Percentiles rank a stretch among this genome's conserved stretches.
phyloP scores from a whole-genome alignment of 139 green algal genomes.

The Auxenochlorella pyrenoidosa region DNA sequence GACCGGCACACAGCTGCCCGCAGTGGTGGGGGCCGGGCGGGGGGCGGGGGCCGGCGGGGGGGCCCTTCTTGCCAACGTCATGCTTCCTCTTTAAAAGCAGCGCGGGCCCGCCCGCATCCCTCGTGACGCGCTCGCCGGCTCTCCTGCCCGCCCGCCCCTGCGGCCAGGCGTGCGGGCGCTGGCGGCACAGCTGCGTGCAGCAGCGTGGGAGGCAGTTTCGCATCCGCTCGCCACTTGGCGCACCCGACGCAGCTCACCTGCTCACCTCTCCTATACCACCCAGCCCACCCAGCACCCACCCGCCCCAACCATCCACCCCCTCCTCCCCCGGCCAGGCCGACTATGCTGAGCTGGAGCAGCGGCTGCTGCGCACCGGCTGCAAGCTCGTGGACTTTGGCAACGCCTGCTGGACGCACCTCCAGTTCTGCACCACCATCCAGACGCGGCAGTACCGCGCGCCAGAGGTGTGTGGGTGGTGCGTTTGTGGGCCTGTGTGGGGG shows the following conservation, averaged over 20 bases:
- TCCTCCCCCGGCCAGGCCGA: background rate
- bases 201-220: no score
- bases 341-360: conserved; percentile 20
- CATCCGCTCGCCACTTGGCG: no score
- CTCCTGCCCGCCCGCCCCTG: no score
- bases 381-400: conserved; percentile 99
- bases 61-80: no score
- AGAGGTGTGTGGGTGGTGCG: conserved; percentile 57
- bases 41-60: no score
- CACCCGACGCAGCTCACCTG: no score
- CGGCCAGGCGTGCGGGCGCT: no score
- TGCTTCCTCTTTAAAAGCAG: no score
- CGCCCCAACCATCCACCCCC: background rate
- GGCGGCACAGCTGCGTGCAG: no score
- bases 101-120: no score
- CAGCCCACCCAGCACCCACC: background rate
- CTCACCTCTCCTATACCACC: background rate
- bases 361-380: conserved; percentile 57
- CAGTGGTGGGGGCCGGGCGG: background rate
- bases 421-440: conserved; percentile 98
- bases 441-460: conserved; percentile 96
- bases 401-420: conserved; percentile 97
- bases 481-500: background rate
- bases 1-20: background rate
- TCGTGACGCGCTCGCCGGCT: no score